Conservation (phyloP, 331 rosid species). For the Malus hybrid region DNA sequence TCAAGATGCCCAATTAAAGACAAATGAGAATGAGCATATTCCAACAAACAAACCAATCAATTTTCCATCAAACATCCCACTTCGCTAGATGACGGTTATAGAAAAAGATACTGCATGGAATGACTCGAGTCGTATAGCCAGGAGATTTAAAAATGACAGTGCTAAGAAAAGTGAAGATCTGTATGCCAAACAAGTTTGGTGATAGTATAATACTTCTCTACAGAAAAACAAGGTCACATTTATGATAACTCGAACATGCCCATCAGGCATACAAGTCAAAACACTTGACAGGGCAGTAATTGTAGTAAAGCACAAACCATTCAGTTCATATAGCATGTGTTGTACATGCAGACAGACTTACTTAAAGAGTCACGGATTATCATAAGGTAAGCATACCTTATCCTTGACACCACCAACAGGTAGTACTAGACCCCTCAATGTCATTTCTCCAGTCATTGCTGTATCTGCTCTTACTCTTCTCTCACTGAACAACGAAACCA, state of each 20-base stretch:
- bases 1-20: too few relatives aligned
- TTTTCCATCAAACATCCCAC: neutral
- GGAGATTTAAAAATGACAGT: neutral
- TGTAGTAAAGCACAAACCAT: neutral
- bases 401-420: conserved; percentile 99
- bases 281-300: neutral
- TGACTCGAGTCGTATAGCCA: neutral
- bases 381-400: conserved; percentile 44
- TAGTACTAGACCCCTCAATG: conserved; percentile 91
- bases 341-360: neutral
- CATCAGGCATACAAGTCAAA: neutral
- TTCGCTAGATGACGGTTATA: neutral
- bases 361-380: neutral
- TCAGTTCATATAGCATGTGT: neutral
- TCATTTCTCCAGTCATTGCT: conserved; percentile 99
- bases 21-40: neutral
- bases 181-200: neutral
- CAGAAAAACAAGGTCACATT: neutral
- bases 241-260: neutral
- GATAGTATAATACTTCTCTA: neutral
- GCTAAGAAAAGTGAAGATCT: neutral
- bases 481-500: conserved; percentile 79
- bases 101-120: neutral
- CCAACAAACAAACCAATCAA: neutral
- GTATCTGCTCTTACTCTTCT: conserved; percentile 86